Conservation (phyloP, 352 stramenopile species). For the Phytopythium sindhum region DNA sequence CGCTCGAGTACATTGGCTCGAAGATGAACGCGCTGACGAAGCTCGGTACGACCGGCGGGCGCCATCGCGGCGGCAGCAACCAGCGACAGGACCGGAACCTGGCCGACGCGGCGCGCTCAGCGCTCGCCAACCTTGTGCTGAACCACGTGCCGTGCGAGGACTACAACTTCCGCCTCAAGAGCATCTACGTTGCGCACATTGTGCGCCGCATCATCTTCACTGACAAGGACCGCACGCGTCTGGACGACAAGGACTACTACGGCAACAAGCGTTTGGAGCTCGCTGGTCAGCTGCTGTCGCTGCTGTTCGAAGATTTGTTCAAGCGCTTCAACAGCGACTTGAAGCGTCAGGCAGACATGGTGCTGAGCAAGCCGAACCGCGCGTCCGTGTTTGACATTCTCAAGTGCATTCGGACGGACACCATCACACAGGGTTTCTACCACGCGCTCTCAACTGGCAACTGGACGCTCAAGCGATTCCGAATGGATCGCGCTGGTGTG, state of each 20-base stretch:
- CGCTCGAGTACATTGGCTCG: constrained; percentile 95
- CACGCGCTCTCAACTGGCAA: constrained; percentile 92
- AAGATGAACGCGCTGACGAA: constrained; percentile 91
- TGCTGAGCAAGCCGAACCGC: constrained; percentile 97
- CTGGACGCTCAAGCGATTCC: constrained; percentile 99
- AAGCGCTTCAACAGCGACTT: constrained; percentile 99
- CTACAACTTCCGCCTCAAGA: constrained; percentile 98
- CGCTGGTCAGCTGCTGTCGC: constrained; percentile 95
- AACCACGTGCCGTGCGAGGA: constrained; percentile 98
- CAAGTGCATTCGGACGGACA: constrained; percentile 96
- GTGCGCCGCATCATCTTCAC: constrained; percentile 90
- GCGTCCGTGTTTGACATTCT: constrained; percentile 98
- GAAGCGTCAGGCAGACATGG: constrained; percentile 97
- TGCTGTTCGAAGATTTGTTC: constrained; percentile 99
- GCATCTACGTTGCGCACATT: constrained; percentile 98
- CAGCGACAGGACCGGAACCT: constrained; percentile 53
- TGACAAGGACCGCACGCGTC: constrained; percentile 81
- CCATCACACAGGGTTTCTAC: constrained; percentile 95
- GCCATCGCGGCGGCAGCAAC: constrained; percentile 25
- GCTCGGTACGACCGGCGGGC: constrained; percentile 39
- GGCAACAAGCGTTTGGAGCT: constrained; percentile 99
- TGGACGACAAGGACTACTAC: constrained; percentile 99
- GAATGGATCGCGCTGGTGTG: constrained; percentile 98
- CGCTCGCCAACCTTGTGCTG: constrained; percentile 98
- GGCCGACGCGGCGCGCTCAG: constrained; percentile 95